Evolutionary conservation across 805 yeast genomes (phyloP), one percentile per base, ranked within the genome.

Genomic region (Metschnikowia anglica): DNA sequence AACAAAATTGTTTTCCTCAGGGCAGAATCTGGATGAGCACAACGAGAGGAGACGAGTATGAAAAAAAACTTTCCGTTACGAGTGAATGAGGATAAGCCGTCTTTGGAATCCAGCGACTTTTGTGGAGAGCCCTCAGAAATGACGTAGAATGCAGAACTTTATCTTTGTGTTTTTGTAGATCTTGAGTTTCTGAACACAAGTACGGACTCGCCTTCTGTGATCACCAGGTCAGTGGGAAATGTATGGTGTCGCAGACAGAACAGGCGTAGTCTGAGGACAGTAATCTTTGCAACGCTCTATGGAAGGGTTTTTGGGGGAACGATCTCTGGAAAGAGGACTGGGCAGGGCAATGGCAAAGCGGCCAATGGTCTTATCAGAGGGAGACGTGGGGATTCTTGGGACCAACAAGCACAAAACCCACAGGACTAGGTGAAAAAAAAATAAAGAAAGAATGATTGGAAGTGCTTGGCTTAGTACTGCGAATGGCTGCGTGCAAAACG

Each of bases 401-500:
- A 28, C 28, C 28, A 25, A 5, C 10, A 31, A 13, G 34, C 15
- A 31, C 5, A 18, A 17, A 31, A 28, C 31, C 31, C 31, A 28
- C 28, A 13, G 8, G 31, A 28, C 5, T 8, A 11, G 20, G 13
- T 15, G 23, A 33, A 33, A 26, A 31, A 41, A 24, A 29, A 20
- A 36, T 4, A n/a, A 28, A 28, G 31, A 28, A 41, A 34, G 25
- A 17, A 30, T 5, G 35, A 26, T 3, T 18, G 37, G 20, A 39
- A 26, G 43, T 38, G 35, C 33, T 38, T 38, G 36, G 41, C 36
- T 25, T 11, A 10, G 42, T 39, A 30, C 40, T 41, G 44, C 44
- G 44, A 41, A 35, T 20, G 40, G 44, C 40, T 34, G 44, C 44
- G 40, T 41, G 44, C 43, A 40, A 40, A 40, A 40, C 34, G 38